Conservation (phyloP, 2,329 filamentous ascomycete species). For the Clonostachys rosea region DNA sequence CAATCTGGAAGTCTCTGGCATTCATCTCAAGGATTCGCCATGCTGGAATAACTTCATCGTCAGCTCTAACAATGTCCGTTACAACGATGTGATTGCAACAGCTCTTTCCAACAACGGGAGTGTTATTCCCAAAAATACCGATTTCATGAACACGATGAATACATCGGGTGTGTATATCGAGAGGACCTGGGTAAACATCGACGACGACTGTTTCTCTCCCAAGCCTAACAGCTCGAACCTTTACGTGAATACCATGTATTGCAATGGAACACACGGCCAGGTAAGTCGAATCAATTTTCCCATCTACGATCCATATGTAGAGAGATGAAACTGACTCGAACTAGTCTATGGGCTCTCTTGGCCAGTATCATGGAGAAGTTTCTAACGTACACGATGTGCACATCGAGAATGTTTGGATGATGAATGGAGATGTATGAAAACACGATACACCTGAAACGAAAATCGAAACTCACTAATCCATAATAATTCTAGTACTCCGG, state of each 20-base stretch:
- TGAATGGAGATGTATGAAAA: conserved; percentile 28
- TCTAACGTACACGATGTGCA: conserved; percentile 52
- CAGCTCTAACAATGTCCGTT: conserved; percentile 47
- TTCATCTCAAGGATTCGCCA: conserved; percentile 55
- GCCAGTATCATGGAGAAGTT: conserved; percentile 49
- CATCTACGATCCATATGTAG: not conserved
- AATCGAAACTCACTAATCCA: too few species aligned
- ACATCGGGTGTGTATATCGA: conserved; percentile 47
- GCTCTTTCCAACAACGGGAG: conserved; percentile 40
- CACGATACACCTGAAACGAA: too few species aligned
- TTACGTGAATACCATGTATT: conserved; percentile 55
- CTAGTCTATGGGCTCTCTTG: conserved; percentile 51
- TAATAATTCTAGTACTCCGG: conserved; percentile 28
- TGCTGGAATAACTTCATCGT: conserved; percentile 63
- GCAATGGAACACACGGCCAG: conserved; percentile 51
- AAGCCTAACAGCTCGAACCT: conserved; percentile 56
- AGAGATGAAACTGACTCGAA: not conserved
- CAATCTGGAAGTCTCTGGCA: conserved; percentile 50
- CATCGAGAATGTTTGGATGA: conserved; percentile 54
- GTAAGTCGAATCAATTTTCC: not conserved
- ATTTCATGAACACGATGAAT: conserved; percentile 58
- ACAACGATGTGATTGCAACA: conserved; percentile 48
- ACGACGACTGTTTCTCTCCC: conserved; percentile 58
- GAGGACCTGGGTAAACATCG: conserved; percentile 45
- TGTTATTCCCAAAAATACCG: conserved; percentile 52